phyloP scores from a whole-genome alignment of 208 protist species.

The Crithidia mellificae region DNA sequence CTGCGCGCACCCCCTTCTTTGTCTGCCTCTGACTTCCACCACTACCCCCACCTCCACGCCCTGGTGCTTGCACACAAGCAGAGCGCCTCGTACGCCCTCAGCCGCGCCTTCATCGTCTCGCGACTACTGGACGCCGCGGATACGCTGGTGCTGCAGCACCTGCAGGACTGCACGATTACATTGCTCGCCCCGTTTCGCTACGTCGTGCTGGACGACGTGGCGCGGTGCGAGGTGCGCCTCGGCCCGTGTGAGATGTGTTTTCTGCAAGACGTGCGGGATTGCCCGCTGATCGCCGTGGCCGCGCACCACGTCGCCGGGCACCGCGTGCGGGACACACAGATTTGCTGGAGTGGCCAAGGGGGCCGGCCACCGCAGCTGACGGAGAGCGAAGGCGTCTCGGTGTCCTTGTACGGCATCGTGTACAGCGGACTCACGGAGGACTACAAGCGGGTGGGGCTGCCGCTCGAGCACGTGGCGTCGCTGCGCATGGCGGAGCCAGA shows the following conservation, averaged over 20 bases:
- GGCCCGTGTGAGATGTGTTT: slow-evolving; percentile 61
- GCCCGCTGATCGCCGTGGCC: slow-evolving; percentile 43
- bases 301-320: slow-evolving; percentile 16
- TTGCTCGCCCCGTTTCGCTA: slow-evolving; percentile 56
- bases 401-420: slow-evolving; percentile 41
- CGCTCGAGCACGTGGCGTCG: slow-evolving; percentile 47
- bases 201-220: slow-evolving; percentile 55
- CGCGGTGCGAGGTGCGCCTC: slow-evolving; percentile 51
- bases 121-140: slow-evolving; percentile 25
- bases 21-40: slow-evolving; percentile 14
- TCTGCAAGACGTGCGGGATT: slow-evolving; percentile 47
- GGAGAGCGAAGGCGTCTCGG: slow-evolving; percentile 14
- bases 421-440: slow-evolving; percentile 72
- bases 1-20: background rate
- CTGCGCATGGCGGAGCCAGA: background rate
- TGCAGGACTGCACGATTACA: slow-evolving; percentile 55
- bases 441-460: slow-evolving; percentile 51
- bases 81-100: slow-evolving; percentile 32
- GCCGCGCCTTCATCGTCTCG: slow-evolving; percentile 32
- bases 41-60: slow-evolving; percentile 38
- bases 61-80: slow-evolving; percentile 44
- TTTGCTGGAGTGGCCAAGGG: slow-evolving; percentile 21
- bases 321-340: slow-evolving; percentile 17
- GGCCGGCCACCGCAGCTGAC: slow-evolving; percentile 4
- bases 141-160: slow-evolving; percentile 58